A percentile compares a stretch with the other conserved stretches of the same genome.
phyloP scores from a whole-genome alignment of 805 yeast species.

The Candida michaelii region DNA sequence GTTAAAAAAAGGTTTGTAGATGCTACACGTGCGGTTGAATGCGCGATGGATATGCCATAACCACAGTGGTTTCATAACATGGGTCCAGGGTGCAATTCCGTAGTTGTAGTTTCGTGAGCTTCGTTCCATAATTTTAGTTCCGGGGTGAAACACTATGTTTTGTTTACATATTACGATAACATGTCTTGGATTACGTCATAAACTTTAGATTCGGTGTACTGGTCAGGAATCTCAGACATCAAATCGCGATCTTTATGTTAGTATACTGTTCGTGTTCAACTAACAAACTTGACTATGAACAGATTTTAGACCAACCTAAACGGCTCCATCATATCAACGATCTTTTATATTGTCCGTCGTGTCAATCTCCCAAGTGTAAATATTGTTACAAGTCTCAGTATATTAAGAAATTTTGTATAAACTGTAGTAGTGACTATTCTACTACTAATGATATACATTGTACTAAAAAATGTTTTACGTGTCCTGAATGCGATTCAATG shows the following conservation, averaged over 20 bases:
- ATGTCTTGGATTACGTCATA: too few species aligned
- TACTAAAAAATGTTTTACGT: constrained; percentile 39
- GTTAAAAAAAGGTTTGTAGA: neutral
- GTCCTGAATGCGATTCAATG: constrained; percentile 35
- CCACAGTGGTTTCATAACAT: neutral
- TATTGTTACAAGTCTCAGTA: constrained; percentile 25
- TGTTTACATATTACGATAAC: too few species aligned
- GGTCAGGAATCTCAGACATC: too few species aligned
- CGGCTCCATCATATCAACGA: constrained; percentile 15
- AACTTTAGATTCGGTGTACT: too few species aligned
- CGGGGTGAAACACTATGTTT: too few species aligned
- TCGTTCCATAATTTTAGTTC: too few species aligned
- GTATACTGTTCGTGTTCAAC: constrained; percentile 8
- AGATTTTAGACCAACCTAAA: neutral
- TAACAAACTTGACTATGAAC: neutral
- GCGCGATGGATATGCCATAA: neutral
- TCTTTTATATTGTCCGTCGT: constrained; percentile 37
- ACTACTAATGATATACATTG: constrained; percentile 23
- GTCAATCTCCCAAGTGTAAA: constrained; percentile 30
- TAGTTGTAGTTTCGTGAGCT: too few species aligned
- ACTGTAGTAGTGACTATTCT: constrained; percentile 37
- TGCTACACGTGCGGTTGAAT: neutral
- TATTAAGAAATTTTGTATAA: constrained; percentile 35
- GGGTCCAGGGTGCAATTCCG: too few species aligned
- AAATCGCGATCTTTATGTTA: too few species aligned